Evolutionary conservation across 2,329 filamentous ascomycete genomes (phyloP).

Genomic region (Penicillium sp.): DNA sequence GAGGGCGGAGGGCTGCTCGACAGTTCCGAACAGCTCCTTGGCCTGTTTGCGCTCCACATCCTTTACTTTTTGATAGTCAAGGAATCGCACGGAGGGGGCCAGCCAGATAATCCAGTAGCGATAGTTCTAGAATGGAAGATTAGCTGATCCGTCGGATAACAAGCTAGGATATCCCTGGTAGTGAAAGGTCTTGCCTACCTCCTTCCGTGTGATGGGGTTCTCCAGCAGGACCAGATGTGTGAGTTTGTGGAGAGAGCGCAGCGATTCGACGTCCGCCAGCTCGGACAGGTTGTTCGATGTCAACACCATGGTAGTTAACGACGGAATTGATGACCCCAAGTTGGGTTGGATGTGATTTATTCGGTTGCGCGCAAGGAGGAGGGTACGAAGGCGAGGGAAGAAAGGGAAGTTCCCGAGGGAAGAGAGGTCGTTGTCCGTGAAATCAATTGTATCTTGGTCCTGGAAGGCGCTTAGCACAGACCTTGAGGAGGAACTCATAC

Average conservation of each 20-base stretch:
- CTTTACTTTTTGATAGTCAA: slow-evolving; percentile 93
- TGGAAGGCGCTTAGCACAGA: slow-evolving; percentile 46
- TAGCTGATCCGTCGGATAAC: slow-evolving; percentile 1
- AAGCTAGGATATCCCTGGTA: neutral
- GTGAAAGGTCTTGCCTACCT: slow-evolving; percentile 64
- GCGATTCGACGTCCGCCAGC: slow-evolving; percentile 84
- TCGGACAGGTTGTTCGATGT: slow-evolving; percentile 82
- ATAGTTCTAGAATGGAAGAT: slow-evolving; percentile 70
- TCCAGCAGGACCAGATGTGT: slow-evolving; percentile 82
- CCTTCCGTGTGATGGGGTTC: slow-evolving; percentile 89
- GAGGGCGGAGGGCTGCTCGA: slow-evolving; percentile 76
- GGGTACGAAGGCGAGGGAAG: slow-evolving; percentile 82
- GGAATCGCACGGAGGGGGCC: slow-evolving; percentile 81
- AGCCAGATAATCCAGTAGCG: slow-evolving; percentile 90
- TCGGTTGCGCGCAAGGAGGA: slow-evolving; percentile 89
- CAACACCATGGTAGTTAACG: slow-evolving; percentile 80
- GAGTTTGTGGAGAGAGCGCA: slow-evolving; percentile 71
- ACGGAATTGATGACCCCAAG: slow-evolving; percentile 77
- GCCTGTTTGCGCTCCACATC: slow-evolving; percentile 79
- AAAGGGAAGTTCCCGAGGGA: slow-evolving; percentile 90
- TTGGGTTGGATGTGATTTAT: slow-evolving; percentile 79
- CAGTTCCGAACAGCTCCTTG: slow-evolving; percentile 80
- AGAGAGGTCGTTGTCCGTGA: slow-evolving; percentile 97
- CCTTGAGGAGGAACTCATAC: neutral
- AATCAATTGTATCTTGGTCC: slow-evolving; percentile 96